These are phyloP conservation scores for Trichophyton schoenleinii DNA, from an alignment of 2,329 filamentous ascomycete genomes.

Conservation along the genomic window DNA sequence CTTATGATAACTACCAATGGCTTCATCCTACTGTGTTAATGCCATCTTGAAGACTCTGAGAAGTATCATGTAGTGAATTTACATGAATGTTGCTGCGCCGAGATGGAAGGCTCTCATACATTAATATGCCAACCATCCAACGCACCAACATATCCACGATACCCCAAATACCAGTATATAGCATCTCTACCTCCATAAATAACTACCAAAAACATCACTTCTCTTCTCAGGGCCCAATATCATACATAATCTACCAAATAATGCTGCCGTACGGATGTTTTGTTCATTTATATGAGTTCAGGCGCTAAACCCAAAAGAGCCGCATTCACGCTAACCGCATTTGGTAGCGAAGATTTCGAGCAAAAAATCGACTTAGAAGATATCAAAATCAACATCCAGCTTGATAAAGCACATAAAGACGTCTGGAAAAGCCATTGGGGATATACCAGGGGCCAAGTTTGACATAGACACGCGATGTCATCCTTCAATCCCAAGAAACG, in stretches of 20 bases:
- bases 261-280: background rate
- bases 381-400: background rate
- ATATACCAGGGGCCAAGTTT: background rate
- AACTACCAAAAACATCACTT: background rate
- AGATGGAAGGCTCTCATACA: too few species aligned
- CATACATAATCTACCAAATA: background rate
- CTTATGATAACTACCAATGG: too few species aligned
- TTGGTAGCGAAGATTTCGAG: background rate
- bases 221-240: background rate
- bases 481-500: conserved; percentile 22
- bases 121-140: too few species aligned
- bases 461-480: background rate
- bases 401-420: background rate
- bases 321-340: background rate
- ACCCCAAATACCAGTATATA: too few species aligned
- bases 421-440: background rate
- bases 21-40: too few species aligned
- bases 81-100: too few species aligned
- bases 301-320: background rate
- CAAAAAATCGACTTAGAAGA: background rate
- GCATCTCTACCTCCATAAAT: too few species aligned
- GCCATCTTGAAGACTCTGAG: too few species aligned
- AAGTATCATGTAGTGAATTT: too few species aligned
- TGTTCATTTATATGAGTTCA: background rate
- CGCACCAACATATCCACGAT: too few species aligned